phyloP scores from a whole-genome alignment of 495 filamentous ascomycete genomes.

The Pseudevernia furfuracea region DNA sequence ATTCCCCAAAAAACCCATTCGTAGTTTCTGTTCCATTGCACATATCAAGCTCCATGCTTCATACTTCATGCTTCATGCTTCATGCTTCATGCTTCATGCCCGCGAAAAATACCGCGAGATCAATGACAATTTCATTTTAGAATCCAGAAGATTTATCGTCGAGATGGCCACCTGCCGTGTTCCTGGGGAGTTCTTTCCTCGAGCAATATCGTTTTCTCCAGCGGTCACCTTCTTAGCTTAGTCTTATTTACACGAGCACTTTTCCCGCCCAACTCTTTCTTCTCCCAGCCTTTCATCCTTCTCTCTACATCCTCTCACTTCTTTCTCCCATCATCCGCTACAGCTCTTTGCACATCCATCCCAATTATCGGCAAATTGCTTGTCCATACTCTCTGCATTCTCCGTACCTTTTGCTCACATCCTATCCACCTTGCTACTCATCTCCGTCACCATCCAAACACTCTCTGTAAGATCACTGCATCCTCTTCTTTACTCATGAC shows the following conservation, averaged over 20 bases:
- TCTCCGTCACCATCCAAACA: constrained; percentile 19
- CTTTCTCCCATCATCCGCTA: constrained; percentile 38
- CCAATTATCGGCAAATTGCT: constrained; percentile 47
- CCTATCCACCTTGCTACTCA: constrained; percentile 25
- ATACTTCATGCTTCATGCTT: neutral
- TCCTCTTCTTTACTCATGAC: neutral
- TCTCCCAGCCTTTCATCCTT: constrained; percentile 24
- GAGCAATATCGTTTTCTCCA: constrained; percentile 19
- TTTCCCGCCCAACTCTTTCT: constrained; percentile 19
- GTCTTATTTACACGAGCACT: constrained; percentile 25
- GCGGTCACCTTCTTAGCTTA: constrained; percentile 18
- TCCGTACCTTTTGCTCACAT: constrained; percentile 42
- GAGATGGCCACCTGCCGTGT: neutral
- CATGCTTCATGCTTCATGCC: neutral
- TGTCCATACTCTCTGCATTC: constrained; percentile 38
- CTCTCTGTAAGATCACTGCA: constrained; percentile 13
- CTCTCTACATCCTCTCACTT: constrained; percentile 30
- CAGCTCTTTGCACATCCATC: constrained; percentile 42
- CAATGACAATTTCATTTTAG: neutral
- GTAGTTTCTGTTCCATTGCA: neutral
- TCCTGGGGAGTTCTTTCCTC: constrained; percentile 13
- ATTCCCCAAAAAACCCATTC: neutral
- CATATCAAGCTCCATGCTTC: neutral
- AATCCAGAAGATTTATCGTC: neutral
- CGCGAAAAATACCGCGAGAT: neutral